Percentiles rank a stretch among this genome's conserved stretches.
Evolutionary conservation across 1,284 basidiomycete species (phyloP).

Genomic region (Irpex sp.): DNA sequence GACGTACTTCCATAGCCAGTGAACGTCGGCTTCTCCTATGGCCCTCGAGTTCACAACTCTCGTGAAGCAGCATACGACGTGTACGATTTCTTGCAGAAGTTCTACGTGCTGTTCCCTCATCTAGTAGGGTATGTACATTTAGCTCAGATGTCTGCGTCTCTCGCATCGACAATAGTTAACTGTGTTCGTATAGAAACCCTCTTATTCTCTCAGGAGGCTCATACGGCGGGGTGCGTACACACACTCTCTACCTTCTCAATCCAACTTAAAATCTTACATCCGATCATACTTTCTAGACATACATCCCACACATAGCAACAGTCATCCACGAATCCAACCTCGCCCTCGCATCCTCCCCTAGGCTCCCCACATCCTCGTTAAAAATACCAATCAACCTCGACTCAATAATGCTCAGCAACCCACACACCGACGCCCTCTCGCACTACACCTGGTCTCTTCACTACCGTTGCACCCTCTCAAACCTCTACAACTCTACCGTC

Average conservation of each 20-base stretch:
- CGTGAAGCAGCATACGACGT: slow-evolving; percentile 27
- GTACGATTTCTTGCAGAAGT: slow-evolving; percentile 33
- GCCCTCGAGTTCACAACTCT: slow-evolving; percentile 27
- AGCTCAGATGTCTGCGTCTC: not conserved
- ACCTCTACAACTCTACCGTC: slow-evolving; percentile 26
- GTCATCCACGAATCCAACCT: slow-evolving; percentile 30
- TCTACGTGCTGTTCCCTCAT: slow-evolving; percentile 28
- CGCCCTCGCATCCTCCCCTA: slow-evolving; percentile 9
- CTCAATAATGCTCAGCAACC: slow-evolving; percentile 31
- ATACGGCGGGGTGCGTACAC: slow-evolving; percentile 26
- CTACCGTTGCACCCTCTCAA: slow-evolving; percentile 20
- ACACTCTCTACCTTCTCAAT: not conserved
- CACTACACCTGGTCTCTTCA: slow-evolving; percentile 28
- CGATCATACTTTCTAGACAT: slow-evolving; percentile 8
- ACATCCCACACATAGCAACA: slow-evolving; percentile 31
- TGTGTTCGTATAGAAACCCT: slow-evolving; percentile 20
- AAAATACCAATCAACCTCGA: slow-evolving; percentile 28
- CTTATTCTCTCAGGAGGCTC: slow-evolving; percentile 29
- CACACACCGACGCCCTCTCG: slow-evolving; percentile 24
- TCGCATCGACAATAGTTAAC: not conserved
- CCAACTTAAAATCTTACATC: too few species aligned
- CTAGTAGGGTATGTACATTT: slow-evolving; percentile 18
- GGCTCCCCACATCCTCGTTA: not conserved
- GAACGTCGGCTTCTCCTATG: slow-evolving; percentile 31
- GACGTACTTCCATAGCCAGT: slow-evolving; percentile 21